Evolutionary conservation across 1,284 basidiomycete species (phyloP).

Genomic region (Fomes fomentarius): DNA sequence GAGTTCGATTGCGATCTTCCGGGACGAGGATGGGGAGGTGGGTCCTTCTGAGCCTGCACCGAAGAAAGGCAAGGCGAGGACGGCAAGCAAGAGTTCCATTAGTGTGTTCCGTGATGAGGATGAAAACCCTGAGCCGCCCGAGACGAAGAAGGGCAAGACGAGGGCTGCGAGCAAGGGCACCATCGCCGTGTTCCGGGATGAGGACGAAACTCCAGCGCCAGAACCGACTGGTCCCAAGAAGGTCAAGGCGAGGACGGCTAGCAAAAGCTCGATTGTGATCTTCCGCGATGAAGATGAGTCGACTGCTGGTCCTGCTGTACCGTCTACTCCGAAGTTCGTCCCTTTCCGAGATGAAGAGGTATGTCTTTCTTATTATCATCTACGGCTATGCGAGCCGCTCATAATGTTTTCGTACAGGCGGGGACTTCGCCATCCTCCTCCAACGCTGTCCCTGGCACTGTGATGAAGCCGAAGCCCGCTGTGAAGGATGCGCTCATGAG

Average conservation of each 20-base stretch:
- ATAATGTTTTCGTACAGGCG: constrained; percentile 9
- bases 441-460: constrained; percentile 43
- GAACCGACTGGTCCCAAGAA: constrained; percentile 34
- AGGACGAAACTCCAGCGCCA: constrained; percentile 2
- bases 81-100: constrained; percentile 22
- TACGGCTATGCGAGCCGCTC: not conserved
- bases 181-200: constrained; percentile 31
- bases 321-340: constrained; percentile 59
- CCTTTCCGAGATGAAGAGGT: constrained; percentile 68
- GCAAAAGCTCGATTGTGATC: constrained; percentile 23
- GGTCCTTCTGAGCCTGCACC: constrained; percentile 24
- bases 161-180: constrained; percentile 19
- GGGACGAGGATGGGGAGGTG: constrained; percentile 39
- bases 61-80: constrained; percentile 26
- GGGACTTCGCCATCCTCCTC: constrained; percentile 27
- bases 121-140: constrained; percentile 29
- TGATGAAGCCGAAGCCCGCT: constrained; percentile 60
- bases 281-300: constrained; percentile 33
- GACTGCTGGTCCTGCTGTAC: constrained; percentile 25
- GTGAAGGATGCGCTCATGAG: constrained; percentile 40
- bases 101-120: constrained; percentile 34
- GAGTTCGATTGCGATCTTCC: constrained; percentile 51
- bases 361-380: not conserved
- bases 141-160: constrained; percentile 31
- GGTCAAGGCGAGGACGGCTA: constrained; percentile 23